Base-by-base conservation (phyloP, 2,329 filamentous ascomycete species). In the Xylaria arbuscula region DNA sequence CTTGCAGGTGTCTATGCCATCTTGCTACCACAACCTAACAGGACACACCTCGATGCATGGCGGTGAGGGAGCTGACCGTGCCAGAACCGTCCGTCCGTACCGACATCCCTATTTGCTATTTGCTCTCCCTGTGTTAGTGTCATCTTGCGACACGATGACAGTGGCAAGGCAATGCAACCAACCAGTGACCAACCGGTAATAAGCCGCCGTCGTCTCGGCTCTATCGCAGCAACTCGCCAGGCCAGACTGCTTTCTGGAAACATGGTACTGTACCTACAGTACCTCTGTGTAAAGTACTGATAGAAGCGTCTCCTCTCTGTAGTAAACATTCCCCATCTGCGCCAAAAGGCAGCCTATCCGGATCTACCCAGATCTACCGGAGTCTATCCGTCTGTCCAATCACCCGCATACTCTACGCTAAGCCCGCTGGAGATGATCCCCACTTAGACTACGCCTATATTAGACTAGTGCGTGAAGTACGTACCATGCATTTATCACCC, bases 291-390 rank as follows among this genome's bases (percentile, higher is more conserved):
- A n/a, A n/a, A n/a, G n/a, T 8, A 5, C 42, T 17, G 15, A 45
- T 11, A 19, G 42, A 28, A 48, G 13, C 13, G 22, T 67, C 60
- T 58, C 45, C 53, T 32, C 54, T 57, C 61, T 40, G n/a, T 58
- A 60, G 32, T 13, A 42, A 38, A 42, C n/a, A 6, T 45, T 56
- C 51, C 19, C 56, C 60, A 34, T 32, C 48, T 10, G 34, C 8
- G 38, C 22, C 24, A 53, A 53, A 42, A 53, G 48, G 28, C 24
- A 61, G 53, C 63, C 34, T 62, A 61, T 57, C 62, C 70, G 68
- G 70, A 70, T 71, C 66, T 71, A 53, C 57, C 56, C 65, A 66
- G 71, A 72, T 72, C 71, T 71, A 56, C 71, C 69, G 71, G 62
- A 65, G 64, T 66, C 68, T 61, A 67, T 60, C 70, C 65, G 68